Conservation (phyloP, 2,329 filamentous ascomycete genomes). For the Phyllosticta citriasiana region DNA sequence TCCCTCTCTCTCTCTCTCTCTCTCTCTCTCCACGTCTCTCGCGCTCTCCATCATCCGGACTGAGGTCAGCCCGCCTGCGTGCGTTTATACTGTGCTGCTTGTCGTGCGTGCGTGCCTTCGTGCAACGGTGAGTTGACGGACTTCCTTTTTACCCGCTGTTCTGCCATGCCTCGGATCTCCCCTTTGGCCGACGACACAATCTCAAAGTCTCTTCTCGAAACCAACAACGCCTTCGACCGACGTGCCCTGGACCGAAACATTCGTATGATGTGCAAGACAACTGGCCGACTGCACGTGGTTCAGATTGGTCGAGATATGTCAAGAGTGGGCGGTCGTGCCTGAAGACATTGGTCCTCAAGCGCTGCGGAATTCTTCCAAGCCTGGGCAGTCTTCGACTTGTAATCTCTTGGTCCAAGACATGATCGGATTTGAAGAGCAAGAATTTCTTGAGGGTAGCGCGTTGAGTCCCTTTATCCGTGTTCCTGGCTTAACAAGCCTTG, state of each 20-base stretch:
- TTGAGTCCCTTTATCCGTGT: slow-evolving; percentile 6
- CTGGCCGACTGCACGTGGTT: slow-evolving; percentile 1
- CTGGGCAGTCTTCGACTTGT: neutral
- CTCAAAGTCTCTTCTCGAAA: neutral
- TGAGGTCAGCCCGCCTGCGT: neutral
- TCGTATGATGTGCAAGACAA: neutral
- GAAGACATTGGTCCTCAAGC: neutral
- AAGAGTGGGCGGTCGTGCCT: slow-evolving; percentile 1
- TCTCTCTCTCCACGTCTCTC: neutral
- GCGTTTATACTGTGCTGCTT: slow-evolving; percentile 4
- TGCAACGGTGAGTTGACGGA: slow-evolving; percentile 9
- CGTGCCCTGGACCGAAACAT: neutral
- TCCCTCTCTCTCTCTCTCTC: slow-evolving; percentile 8
- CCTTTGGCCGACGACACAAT: neutral
- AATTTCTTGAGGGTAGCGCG: slow-evolving; percentile 7
- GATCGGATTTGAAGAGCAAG: neutral
- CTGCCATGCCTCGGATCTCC: slow-evolving; percentile 4
- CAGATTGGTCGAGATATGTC: neutral
- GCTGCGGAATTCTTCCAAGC: slow-evolving; percentile 4
- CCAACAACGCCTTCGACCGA: neutral
- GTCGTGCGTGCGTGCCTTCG: neutral
- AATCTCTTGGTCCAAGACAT: neutral
- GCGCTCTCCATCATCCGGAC: neutral
- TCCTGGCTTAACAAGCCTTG: slow-evolving; percentile 10
- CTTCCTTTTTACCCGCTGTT: neutral